phyloP scores from a whole-genome alignment of 208 protist species.

The Strigomonas culicis region DNA sequence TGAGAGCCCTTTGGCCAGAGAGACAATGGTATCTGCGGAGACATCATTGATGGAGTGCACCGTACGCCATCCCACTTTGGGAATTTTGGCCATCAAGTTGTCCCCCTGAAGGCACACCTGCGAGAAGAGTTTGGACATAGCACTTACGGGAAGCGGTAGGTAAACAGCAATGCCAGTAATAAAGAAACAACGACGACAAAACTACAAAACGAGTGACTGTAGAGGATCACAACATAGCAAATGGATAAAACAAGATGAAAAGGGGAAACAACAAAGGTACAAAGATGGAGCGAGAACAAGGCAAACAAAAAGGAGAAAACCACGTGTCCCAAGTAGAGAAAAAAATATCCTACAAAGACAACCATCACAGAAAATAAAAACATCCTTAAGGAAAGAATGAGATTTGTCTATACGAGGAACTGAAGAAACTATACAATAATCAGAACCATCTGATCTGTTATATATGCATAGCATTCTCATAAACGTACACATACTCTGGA shows the following conservation, averaged over 20 bases:
- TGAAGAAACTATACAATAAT: too few species aligned
- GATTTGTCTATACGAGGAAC: too few species aligned
- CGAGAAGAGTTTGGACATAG: conserved; percentile 25
- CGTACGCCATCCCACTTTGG: conserved; percentile 20
- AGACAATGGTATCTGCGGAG: conserved; percentile 18
- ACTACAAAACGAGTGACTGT: neutral
- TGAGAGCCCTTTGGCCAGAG: conserved; percentile 15
- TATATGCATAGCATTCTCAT: too few species aligned
- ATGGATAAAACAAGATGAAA: neutral
- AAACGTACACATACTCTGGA: too few species aligned
- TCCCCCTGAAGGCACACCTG: conserved; percentile 15
- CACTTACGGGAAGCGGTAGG: neutral
- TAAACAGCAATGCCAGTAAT: neutral
- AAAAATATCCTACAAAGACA: neutral
- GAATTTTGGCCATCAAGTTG: conserved; percentile 18
- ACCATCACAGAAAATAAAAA: neutral
- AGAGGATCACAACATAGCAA: neutral
- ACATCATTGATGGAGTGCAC: conserved; percentile 26
- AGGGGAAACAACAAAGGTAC: neutral
- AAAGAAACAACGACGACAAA: conserved; percentile 1
- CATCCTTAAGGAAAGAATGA: too few species aligned
- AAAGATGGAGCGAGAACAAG: neutral
- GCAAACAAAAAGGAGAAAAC: neutral
- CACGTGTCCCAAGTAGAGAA: neutral
- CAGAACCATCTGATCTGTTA: too few species aligned